Evolutionary conservation across 2,329 filamentous ascomycete genomes (phyloP).

Genomic region (Trichoderma gracile): DNA sequence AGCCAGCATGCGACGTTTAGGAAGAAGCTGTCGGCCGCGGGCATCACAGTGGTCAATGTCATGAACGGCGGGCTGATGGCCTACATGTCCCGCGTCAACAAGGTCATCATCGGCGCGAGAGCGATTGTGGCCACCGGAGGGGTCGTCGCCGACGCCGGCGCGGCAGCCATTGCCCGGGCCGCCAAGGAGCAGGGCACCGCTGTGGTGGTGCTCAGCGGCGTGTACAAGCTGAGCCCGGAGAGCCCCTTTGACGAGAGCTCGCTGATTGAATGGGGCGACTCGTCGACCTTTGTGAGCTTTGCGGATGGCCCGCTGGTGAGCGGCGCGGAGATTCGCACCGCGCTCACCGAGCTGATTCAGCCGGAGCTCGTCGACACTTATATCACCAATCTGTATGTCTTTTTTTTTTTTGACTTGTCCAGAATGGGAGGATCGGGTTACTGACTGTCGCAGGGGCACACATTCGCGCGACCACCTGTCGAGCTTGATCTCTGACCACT

Average conservation of each 20-base stretch:
- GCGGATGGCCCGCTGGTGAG: constrained; percentile 78
- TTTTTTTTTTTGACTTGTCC: neutral
- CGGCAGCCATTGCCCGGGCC: constrained; percentile 77
- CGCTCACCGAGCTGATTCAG: constrained; percentile 79
- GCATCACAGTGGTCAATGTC: constrained; percentile 80
- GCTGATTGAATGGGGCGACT: constrained; percentile 83
- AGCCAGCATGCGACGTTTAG: constrained; percentile 59
- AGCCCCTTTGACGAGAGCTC: constrained; percentile 81
- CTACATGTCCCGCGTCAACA: constrained; percentile 93
- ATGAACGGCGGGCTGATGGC: constrained; percentile 85
- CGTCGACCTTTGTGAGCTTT: constrained; percentile 73
- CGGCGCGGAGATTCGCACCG: constrained; percentile 74
- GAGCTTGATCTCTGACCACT: constrained; percentile 72
- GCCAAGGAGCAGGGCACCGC: constrained; percentile 80
- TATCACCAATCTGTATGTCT: constrained; percentile 71
- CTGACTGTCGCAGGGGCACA: constrained; percentile 52
- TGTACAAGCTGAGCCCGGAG: constrained; percentile 92
- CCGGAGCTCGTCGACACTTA: constrained; percentile 76
- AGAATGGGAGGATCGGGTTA: neutral
- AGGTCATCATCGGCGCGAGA: constrained; percentile 87
- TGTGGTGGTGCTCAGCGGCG: constrained; percentile 84
- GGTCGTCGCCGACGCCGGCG: constrained; percentile 81
- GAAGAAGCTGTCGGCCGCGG: constrained; percentile 75
- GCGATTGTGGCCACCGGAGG: constrained; percentile 87
- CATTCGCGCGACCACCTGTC: constrained; percentile 73